These are phyloP conservation scores for Magnolia changhungtana DNA, from an alignment of 164 flowering plant genomes.

Conservation along the genomic window DNA sequence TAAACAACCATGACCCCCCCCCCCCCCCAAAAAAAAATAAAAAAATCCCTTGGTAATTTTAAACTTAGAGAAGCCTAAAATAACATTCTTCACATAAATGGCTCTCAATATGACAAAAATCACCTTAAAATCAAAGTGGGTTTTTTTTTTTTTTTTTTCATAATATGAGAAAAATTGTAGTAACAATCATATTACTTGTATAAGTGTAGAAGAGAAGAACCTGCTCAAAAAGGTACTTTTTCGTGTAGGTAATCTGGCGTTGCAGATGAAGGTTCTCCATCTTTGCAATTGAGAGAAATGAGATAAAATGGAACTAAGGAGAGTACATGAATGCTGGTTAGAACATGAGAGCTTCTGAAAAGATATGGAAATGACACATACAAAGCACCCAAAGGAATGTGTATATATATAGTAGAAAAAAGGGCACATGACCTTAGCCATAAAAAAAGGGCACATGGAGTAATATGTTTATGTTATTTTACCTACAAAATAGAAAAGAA, in stretches of 20 bases:
- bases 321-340: not conserved
- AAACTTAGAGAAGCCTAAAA: too few relatives aligned
- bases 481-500: too few relatives aligned
- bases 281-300: not conserved
- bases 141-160: too few relatives aligned
- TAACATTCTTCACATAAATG: not conserved
- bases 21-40: too few relatives aligned
- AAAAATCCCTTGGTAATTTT: too few relatives aligned
- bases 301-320: not conserved
- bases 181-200: too few relatives aligned
- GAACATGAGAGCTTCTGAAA: not conserved
- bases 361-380: not conserved
- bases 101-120: not conserved
- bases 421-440: not conserved
- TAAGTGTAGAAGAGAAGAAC: slow-evolving; percentile 2
- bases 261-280: slow-evolving; percentile 15
- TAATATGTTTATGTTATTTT: too few relatives aligned
- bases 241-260: slow-evolving; percentile 10
- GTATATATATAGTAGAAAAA: not conserved
- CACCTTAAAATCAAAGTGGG: not conserved
- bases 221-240: slow-evolving; percentile 16
- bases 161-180: not conserved
- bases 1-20: too few relatives aligned
- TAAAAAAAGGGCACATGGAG: not conserved
- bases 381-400: not conserved